phyloP scores from a whole-genome alignment of 805 yeast species.

The Yamadazyma paraphyllophila region DNA sequence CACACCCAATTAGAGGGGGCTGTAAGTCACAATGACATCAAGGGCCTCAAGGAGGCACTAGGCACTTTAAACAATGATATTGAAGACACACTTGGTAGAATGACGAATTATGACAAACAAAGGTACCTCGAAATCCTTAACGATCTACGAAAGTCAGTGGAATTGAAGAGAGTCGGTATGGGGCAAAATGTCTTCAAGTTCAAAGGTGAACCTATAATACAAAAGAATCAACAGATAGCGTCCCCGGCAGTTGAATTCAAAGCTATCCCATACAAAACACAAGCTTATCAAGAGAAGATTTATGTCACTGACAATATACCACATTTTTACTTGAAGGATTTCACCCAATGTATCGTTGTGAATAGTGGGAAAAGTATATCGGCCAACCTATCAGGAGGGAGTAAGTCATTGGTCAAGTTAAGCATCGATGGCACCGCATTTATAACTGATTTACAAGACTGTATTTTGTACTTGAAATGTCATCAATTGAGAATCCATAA shows the following conservation, averaged over 20 bases:
- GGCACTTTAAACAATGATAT: not conserved
- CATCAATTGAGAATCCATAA: constrained; percentile 33
- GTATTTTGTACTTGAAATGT: constrained; percentile 20
- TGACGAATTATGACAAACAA: constrained; percentile 21
- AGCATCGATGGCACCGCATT: constrained; percentile 30
- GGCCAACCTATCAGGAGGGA: constrained; percentile 21
- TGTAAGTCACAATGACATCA: not conserved
- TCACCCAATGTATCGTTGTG: constrained; percentile 3
- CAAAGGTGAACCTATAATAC: constrained; percentile 27
- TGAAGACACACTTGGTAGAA: not conserved
- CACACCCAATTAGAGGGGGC: too few relatives aligned
- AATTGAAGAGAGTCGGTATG: constrained; percentile 17
- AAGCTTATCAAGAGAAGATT: not conserved
- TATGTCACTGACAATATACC: not conserved
- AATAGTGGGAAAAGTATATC: constrained; percentile 18
- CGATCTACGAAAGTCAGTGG: constrained; percentile 20
- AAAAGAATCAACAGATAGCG: constrained; percentile 2
- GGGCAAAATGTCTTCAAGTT: constrained; percentile 22
- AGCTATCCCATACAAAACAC: not conserved
- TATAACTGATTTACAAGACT: constrained; percentile 20
- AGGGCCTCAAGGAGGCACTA: not conserved
- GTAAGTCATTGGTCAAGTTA: constrained; percentile 16
- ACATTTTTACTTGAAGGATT: constrained; percentile 3
- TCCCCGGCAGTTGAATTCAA: not conserved
- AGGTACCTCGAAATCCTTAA: constrained; percentile 19